A percentile compares a stretch with the other conserved stretches of the same genome.
Evolutionary conservation across 116 monocot genomes (phyloP).

Genomic region (Papilionanthe hybrid): DNA sequence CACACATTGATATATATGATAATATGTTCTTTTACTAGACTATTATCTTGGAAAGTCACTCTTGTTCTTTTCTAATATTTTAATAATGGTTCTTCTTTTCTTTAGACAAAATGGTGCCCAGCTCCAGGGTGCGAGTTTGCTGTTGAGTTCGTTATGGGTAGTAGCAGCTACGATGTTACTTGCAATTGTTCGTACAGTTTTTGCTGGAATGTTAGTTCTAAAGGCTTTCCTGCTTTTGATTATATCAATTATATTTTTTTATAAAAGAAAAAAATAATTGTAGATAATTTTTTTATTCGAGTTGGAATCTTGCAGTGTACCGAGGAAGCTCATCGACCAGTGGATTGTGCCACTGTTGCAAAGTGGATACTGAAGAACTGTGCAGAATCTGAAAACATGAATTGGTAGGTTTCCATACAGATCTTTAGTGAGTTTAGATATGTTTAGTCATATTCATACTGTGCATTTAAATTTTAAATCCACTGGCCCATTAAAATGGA

Average conservation of each 20-base stretch:
- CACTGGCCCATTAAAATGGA: not conserved
- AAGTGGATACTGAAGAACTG: constrained; percentile 54
- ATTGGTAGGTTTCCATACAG: constrained; percentile 25
- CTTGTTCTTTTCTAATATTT: not conserved
- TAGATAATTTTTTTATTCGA: not conserved
- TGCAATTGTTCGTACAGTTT: constrained; percentile 56
- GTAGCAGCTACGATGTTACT: constrained; percentile 44
- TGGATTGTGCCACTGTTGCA: constrained; percentile 51
- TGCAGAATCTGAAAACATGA: constrained; percentile 60
- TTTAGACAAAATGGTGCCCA: constrained; percentile 56
- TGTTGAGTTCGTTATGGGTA: constrained; percentile 47
- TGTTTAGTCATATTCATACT: not conserved
- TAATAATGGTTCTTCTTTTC: not conserved
- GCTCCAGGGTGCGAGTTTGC: constrained; percentile 56
- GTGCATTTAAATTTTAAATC: not conserved
- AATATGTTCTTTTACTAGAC: too few relatives aligned
- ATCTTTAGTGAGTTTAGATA: not conserved
- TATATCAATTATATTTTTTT: not conserved
- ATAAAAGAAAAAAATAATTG: not conserved
- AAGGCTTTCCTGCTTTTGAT: constrained; percentile 5
- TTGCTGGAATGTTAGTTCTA: constrained; percentile 44
- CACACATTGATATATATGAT: too few relatives aligned
- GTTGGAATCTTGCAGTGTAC: constrained; percentile 35
- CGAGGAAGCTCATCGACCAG: constrained; percentile 58
- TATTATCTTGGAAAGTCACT: not conserved